A percentile compares a stretch with the other conserved stretches of the same genome.
Conservation (phyloP, 805 yeast species). For the Sungouiozyma ichnusensis region DNA sequence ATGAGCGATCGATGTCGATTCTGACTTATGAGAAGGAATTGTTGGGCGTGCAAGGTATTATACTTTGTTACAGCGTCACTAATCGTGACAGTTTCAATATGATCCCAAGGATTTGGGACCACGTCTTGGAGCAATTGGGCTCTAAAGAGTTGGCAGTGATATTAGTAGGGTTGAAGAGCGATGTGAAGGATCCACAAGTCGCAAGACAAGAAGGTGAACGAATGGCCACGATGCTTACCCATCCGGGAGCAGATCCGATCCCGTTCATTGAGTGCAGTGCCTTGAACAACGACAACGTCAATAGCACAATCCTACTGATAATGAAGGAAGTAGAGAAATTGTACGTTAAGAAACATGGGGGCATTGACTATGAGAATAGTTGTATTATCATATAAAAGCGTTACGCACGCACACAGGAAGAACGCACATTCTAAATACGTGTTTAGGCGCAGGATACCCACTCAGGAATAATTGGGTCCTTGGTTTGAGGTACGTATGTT, state of each 20-base stretch:
- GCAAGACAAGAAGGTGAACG: constrained; percentile 1
- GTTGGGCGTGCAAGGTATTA: constrained; percentile 75
- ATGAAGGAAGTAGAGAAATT: constrained; percentile 14
- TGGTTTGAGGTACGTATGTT: too few relatives aligned
- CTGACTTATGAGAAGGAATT: constrained; percentile 46
- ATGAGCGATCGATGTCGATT: constrained; percentile 71
- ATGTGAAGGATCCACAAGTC: constrained; percentile 7
- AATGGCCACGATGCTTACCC: neutral
- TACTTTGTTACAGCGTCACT: constrained; percentile 72
- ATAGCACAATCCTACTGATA: constrained; percentile 7
- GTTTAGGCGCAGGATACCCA: too few relatives aligned
- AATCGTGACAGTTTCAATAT: constrained; percentile 70
- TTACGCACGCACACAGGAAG: neutral
- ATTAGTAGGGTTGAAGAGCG: constrained; percentile 36
- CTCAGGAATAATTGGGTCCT: too few relatives aligned
- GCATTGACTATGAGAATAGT: constrained; percentile 1
- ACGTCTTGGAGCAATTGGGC: constrained; percentile 54
- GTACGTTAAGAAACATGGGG: constrained; percentile 7
- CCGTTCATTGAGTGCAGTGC: neutral
- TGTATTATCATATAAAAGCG: neutral
- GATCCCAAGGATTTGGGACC: constrained; percentile 68
- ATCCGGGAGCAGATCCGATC: neutral
- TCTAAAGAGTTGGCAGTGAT: constrained; percentile 59
- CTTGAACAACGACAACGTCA: constrained; percentile 3
- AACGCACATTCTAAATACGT: too few relatives aligned